Base-by-base conservation (phyloP, 2,329 filamentous ascomycete species). In the Tolypocladium cylindrosporum region DNA sequence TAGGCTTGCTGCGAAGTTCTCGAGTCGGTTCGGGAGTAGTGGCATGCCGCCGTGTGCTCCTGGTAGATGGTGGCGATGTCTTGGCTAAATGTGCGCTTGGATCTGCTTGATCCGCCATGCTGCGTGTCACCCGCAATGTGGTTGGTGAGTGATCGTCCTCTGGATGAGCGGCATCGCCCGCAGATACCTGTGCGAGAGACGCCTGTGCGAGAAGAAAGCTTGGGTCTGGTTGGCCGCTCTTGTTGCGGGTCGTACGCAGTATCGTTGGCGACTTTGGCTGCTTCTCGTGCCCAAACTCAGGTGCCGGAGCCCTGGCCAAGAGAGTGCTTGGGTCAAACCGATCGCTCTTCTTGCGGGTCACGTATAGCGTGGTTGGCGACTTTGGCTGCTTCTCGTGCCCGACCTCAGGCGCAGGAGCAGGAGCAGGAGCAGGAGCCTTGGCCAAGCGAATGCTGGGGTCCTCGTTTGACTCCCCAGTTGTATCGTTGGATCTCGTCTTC, bases 371-470 rank as follows among this genome's bases (percentile, higher is more conserved):
- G 16, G 7, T 54, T 31, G 55, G 52, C 5, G 39, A 45, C 31
- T 21, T 55, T 24, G 51, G 41, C 37, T 50, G 48, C 36, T 55
- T 34, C 2, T 48, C 48, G n/a, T 16, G 36, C 24, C 41, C 39
- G 21, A 13, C 34, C 27, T 62, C 42, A 27, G 62, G 62, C 40
- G 27, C 27, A 31, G 62, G 62, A 40, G 27, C 27, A 31, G 31
- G 31, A 34, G 31, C 31, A 34, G 31, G 31, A 34, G 58, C 56
- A 6, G 61, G 59, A n/a, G 63, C 63, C 41, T 58, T 65, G n/a
- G 68, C 67, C 42, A 69, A 57, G 14, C 54, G 56, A 24, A 69
- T 45, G 54, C 68, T 71, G 4, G 70, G 68, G 55, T 73, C 70
- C 11, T 58, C 57, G n/a, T 58, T 59, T 27, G 60, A 58, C 39